Base-by-base conservation (phyloP, 495 filamentous ascomycete genomes). In the Oidiodendron maius region DNA sequence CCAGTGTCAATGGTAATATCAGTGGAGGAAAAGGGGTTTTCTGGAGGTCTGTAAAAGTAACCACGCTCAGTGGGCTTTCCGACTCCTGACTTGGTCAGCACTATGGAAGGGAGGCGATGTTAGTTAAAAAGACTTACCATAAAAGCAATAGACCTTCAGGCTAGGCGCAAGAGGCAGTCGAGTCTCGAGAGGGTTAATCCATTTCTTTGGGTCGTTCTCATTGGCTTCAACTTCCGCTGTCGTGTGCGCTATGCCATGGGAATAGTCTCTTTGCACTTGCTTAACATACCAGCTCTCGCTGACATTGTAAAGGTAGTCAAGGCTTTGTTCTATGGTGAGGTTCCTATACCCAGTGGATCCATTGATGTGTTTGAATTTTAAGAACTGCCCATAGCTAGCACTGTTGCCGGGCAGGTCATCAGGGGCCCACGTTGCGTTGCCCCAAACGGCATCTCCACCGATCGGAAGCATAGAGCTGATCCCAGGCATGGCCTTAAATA, bases 101-200 rank as follows among this genome's bases (percentile, higher is more conserved):
- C 20, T n/a, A 22, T 15, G 11, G 17, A 3, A 25, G 13, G 18
- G 40, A 25, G 21, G 16, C 12, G 4, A 42, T 15, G 25, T 3
- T 40, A 24, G 10, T 12, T 9, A 20, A 17, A n/a, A 24, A 6
- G 5, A 43, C 53, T 44, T 65, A 50, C 67, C 93, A 63, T 98
- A 97, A 71, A 98, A 97, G 67, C 93, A 98, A 63, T 93, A 98
- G 16, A 98, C 87, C 71, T 95, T 96, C 64, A 98, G 75, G 60
- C 81, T 86, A 0, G 93, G 93, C 12, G 93, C 93, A 38, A 85
- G 72, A 0, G 93, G 93, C 0, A 98, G 74, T 6, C 94, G 81
- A 1, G 89, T 84, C 59, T 97, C 94, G 17, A 98, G 78, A 0
- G 93, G 93, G 63, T 98, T 98, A 37, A 95, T 75, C 93, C 93